A percentile compares a stretch with the other conserved stretches of the same genome.
phyloP scores from a whole-genome alignment of 148 eudicot species.

The Rhododendron henanense region DNA sequence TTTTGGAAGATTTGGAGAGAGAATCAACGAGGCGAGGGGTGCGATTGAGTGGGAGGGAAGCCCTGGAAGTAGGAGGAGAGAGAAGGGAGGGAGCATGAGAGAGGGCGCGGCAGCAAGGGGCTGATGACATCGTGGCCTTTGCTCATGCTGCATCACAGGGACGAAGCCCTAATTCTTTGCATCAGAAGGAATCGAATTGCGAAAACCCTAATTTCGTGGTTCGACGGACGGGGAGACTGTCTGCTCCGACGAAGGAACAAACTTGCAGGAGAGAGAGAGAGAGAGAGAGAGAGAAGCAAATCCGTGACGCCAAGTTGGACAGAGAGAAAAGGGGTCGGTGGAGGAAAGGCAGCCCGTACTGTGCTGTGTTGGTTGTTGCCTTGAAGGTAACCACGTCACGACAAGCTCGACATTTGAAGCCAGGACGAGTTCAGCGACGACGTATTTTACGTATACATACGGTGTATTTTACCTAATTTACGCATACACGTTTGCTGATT shows the following conservation, averaged over 20 bases:
- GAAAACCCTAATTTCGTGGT: constrained; percentile 10
- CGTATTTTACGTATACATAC: not conserved
- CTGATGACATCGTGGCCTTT: constrained; percentile 1
- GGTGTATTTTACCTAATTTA: no score
- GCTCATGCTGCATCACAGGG: constrained; percentile 16
- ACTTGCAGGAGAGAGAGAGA: constrained; percentile 1
- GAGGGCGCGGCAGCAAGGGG: constrained; percentile 29
- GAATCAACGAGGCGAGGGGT: constrained; percentile 25
- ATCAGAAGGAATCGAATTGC: not conserved
- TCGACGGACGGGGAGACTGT: not conserved
- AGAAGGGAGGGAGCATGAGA: constrained; percentile 25
- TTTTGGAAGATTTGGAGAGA: constrained; percentile 24
- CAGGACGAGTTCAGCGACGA: not conserved
- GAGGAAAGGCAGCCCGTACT: not conserved
- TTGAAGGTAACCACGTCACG: constrained; percentile 7
- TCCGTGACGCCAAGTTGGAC: not conserved
- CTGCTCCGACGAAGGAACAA: not conserved
- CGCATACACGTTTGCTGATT: no score
- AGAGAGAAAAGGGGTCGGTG: not conserved
- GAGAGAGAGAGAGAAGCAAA: not conserved
- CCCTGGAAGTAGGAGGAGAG: constrained; percentile 27
- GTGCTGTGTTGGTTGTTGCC: not conserved
- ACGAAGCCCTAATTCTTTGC: constrained; percentile 10
- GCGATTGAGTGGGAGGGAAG: constrained; percentile 29
- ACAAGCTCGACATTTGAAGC: not conserved